Base-by-base conservation (phyloP, 331 rosid species). In the Pyracantha coccinea region DNA sequence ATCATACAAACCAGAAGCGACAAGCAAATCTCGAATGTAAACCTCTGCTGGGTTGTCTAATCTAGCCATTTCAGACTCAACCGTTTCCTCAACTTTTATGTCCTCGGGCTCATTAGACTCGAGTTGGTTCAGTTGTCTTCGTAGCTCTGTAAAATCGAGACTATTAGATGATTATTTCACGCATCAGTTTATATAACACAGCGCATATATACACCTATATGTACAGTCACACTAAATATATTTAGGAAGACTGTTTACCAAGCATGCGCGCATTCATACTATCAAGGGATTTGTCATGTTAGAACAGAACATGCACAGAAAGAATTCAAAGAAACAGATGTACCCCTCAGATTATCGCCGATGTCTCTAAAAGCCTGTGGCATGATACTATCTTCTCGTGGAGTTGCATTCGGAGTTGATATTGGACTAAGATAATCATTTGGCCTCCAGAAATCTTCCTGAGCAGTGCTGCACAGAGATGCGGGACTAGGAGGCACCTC, bases 401-500 rank as follows among this genome's bases (percentile, higher is more conserved):
- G 90, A 81, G 93, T 85, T 63, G 78, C 82, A 68, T 90, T 92
- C 14, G 97, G 86, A 59, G 96, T 92, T 81, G 96, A 92, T 75
- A 81, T 68, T 53, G 96, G 97, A 86, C 97, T 92, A 70, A 84
- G 80, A 79, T 80, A 78, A 80, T 90, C 96, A 52, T 84, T 32
- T 25, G 85, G 86, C 85, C 88, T 91, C 89, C 95, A 94, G 38
- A 87, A 73, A 15, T 94, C 99, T 79, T 94, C 99, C 17, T 83
- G 95, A 68, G 84, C 85, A 85, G 91, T 95, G 93, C 99, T 90
- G 85, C 97, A 90, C 20, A 89, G 88, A 61, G 99, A 95, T 58
- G 96, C 99, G 66, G 99, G 99, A 85, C 99, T 95, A 66, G 99
- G 99, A 80, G 99, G 99, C 60, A 95, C 99, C 91, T 95, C 99